Base-by-base conservation (phyloP, 352 stramenopile genomes). In the Pythium aphanidermatum region DNA sequence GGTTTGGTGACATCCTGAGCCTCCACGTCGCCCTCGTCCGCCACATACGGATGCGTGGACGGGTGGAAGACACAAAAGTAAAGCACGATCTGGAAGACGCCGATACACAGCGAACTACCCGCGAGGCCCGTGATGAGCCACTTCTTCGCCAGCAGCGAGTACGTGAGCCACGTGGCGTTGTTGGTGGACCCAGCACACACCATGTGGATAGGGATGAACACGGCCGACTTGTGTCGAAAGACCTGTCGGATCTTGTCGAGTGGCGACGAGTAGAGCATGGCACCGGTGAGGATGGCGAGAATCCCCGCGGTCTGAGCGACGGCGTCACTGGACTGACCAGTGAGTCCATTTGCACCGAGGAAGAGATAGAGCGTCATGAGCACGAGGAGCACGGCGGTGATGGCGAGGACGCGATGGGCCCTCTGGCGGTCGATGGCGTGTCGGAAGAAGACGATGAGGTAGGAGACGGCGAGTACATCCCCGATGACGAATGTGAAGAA, bases 111-210 rank as follows among this genome's bases (percentile, higher is more conserved):
- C n/a, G n/a, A n/a, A n/a, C n/a, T n/a, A n/a, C n/a, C n/a, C n/a
- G n/a, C n/a, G n/a, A n/a, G n/a, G n/a, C 65, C 9, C 74, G 46
- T 66, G 31, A 83, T 60, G 36, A 83, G 73, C 68, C 58, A 73
- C 24, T 80, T 55, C 8, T 48, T 37, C n/a, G 64, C 51, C 31
- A 80, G 53, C 6, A 57, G 48, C 19, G 67, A 66, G 65, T 76
- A 78, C 12, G 38, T 63, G 61, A 74, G 61, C 64, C 70, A 78
- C 39, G 74, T 51, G 13, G 43, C 47, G 46, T 78, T 78, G 61
- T 70, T 78, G 50, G 61, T 63, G 17, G 62, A 64, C 25, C 58
- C 61, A 12, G 61, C 64, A 29, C 60, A 41, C 4, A 82, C 67
- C 56, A 82, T 62, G 50, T 72, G 46, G 29, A 77, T 74, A 4